Percentiles rank a stretch among this genome's conserved stretches.
Conservation (phyloP, 257 asterid genomes). For the Rauvolfia tetraphylla region DNA sequence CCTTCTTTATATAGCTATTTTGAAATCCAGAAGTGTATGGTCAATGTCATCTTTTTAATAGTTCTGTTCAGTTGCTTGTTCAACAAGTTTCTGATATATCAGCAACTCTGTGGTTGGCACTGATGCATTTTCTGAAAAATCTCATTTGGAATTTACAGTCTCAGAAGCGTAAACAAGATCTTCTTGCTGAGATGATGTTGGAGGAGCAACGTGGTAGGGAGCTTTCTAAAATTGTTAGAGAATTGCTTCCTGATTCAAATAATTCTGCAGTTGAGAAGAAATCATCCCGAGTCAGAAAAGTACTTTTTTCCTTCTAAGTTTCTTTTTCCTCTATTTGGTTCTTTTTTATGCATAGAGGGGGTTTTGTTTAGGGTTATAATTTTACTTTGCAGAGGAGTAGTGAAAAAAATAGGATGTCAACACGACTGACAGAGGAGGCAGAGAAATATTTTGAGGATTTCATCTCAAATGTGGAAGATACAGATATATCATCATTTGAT, state of each 20-base stretch:
- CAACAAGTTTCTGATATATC: not conserved
- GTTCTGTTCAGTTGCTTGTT: not conserved
- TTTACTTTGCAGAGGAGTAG: slow-evolving; percentile 62
- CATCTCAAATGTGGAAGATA: slow-evolving; percentile 73
- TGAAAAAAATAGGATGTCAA: slow-evolving; percentile 54
- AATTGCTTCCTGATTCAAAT: slow-evolving; percentile 43
- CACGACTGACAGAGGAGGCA: slow-evolving; percentile 64
- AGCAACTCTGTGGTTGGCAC: not conserved
- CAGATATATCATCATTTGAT: slow-evolving; percentile 90
- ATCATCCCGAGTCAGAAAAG: slow-evolving; percentile 60
- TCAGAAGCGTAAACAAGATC: slow-evolving; percentile 57
- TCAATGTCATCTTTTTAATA: not conserved
- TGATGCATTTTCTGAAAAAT: not conserved
- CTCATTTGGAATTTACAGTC: slow-evolving; percentile 33
- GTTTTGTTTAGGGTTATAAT: not conserved
- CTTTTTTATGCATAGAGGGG: not conserved
- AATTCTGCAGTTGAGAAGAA: slow-evolving; percentile 39
- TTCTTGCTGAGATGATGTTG: slow-evolving; percentile 51
- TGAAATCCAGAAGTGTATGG: not conserved
- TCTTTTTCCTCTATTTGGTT: not conserved
- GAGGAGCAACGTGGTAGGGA: slow-evolving; percentile 67
- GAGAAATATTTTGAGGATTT: slow-evolving; percentile 79
- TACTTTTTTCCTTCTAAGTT: slow-evolving; percentile 12
- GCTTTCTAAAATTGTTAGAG: slow-evolving; percentile 40
- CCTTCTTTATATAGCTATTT: not conserved